Base-by-base conservation (phyloP, 192 early-diverging fungal genomes). In the Backusella mclennaniae region DNA sequence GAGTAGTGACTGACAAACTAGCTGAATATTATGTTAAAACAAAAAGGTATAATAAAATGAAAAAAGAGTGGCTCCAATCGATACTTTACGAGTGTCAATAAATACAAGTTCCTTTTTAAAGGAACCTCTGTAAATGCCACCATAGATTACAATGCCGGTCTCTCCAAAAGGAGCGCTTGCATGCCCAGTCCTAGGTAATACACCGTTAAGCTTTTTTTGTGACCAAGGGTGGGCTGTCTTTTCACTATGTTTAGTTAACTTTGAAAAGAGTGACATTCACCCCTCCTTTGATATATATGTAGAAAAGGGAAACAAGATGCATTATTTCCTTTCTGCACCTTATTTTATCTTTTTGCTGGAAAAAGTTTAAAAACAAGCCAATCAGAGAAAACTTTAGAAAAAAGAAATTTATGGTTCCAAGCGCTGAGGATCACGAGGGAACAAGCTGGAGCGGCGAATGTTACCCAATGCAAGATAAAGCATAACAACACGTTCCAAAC, bases 341-440 rank as follows among this genome's bases (percentile, higher is more conserved):
- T 29, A 8, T 63, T 59, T 63, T 12, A 29, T 63, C 26, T 14
- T 29, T 63, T 63, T 63, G 21, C 26, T 63, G 26, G 26, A 3
- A 56, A 56, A 26, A 6, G 7, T 56, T 56, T 21, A 56, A 53
- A 23, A 56, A 17, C 2, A 23, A 56, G 53, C 53, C 53, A 56
- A 56, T 56, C 53, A 56, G 21, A 56, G 49, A 53, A 52, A 56
- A 26, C 29, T 29, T 14, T 12, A 29, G 26, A 59, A 29, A 63
- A 29, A 59, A 26, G 46, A 26, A n/a, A 59, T 79, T 89, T 92
- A 98, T 33, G 96, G 96, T 26, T 87, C 87, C 42, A 97, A 85
- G 77, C 96, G 93, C 86, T 94, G 93, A 74, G 98, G 98, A 83
- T 99, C 98, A 80, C 98, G 94, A 23, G 98, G 98, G 94, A 98